Conservation (phyloP, 208 protist species). For the Phytomonas francai region DNA sequence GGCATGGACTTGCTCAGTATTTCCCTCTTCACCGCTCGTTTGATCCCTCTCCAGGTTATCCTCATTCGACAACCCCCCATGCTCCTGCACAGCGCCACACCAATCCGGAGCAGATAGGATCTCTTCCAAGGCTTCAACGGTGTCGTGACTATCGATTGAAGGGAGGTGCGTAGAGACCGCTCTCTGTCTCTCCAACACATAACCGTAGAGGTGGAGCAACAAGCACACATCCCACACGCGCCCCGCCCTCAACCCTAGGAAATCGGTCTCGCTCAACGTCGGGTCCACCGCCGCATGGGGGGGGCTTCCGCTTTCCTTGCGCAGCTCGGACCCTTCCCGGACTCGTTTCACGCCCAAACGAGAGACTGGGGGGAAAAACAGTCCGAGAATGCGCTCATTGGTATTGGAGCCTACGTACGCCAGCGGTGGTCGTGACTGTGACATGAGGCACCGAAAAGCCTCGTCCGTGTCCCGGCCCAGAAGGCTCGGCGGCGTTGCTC, state of each 20-base stretch:
- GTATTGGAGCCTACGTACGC: conserved; percentile 21
- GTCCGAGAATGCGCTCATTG: conserved; percentile 22
- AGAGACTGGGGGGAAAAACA: conserved; percentile 19
- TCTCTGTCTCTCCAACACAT: neutral
- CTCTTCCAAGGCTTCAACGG: neutral
- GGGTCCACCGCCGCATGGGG: neutral
- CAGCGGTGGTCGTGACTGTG: conserved; percentile 3
- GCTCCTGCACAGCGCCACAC: neutral
- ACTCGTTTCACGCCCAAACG: neutral
- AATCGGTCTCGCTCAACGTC: neutral
- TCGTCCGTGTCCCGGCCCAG: conserved; percentile 13
- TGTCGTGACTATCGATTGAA: neutral
- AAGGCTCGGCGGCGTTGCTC: conserved; percentile 35
- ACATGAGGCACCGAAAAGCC: neutral
- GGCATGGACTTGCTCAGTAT: neutral
- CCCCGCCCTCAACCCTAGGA: conserved; percentile 3
- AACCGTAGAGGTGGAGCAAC: conserved; percentile 26
- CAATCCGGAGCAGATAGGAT: neutral
- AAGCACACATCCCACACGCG: conserved; percentile 13
- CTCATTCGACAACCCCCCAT: neutral
- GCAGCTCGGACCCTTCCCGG: conserved; percentile 8
- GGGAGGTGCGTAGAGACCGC: neutral
- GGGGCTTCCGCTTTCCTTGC: neutral
- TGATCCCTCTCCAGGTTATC: neutral
- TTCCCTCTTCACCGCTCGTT: neutral